A percentile compares a stretch with the other conserved stretches of the same genome.
phyloP scores from a whole-genome alignment of 306 rosid species.

The Arachis hypogaea region DNA sequence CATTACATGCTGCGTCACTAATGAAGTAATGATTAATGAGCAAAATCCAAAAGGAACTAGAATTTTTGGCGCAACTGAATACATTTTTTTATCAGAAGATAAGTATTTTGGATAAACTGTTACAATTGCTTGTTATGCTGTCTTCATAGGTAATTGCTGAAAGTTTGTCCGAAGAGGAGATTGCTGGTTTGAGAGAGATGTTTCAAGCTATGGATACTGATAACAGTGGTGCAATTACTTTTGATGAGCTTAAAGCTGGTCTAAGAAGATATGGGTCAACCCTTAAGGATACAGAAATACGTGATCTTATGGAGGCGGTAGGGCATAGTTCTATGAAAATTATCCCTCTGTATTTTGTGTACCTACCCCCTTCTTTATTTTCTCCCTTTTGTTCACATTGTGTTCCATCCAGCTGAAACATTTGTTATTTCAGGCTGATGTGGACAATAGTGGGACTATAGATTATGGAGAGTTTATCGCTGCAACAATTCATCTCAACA shows the following conservation, averaged over 20 bases:
- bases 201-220: slow-evolving; percentile 94
- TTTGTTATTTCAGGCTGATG: slow-evolving; percentile 81
- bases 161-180: slow-evolving; percentile 96
- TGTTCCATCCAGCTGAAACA: slow-evolving; percentile 44
- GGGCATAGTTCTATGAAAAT: slow-evolving; percentile 35
- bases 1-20: slow-evolving; percentile 1
- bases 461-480: slow-evolving; percentile 97
- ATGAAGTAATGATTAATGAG: slow-evolving; percentile 22
- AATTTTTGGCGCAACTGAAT: too few relatives aligned
- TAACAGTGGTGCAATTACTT: slow-evolving; percentile 93
- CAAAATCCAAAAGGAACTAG: too few relatives aligned
- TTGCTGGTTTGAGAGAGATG: slow-evolving; percentile 96
- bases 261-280: slow-evolving; percentile 94
- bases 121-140: slow-evolving; percentile 37
- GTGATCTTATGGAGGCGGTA: slow-evolving; percentile 97
- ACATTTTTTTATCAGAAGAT: too few relatives aligned
- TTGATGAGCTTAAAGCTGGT: slow-evolving; percentile 98
- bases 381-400: slow-evolving; percentile 4
- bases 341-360: slow-evolving; percentile 13
- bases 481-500: slow-evolving; percentile 96
- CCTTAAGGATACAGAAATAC: slow-evolving; percentile 88
- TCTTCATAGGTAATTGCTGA: slow-evolving; percentile 83
- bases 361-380: slow-evolving; percentile 15
- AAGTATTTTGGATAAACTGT: background rate
- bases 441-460: slow-evolving; percentile 94